A percentile compares a stretch with the other conserved stretches of the same genome.
Conservation (phyloP, 208 protist genomes). For the Leishmania braziliensis region DNA sequence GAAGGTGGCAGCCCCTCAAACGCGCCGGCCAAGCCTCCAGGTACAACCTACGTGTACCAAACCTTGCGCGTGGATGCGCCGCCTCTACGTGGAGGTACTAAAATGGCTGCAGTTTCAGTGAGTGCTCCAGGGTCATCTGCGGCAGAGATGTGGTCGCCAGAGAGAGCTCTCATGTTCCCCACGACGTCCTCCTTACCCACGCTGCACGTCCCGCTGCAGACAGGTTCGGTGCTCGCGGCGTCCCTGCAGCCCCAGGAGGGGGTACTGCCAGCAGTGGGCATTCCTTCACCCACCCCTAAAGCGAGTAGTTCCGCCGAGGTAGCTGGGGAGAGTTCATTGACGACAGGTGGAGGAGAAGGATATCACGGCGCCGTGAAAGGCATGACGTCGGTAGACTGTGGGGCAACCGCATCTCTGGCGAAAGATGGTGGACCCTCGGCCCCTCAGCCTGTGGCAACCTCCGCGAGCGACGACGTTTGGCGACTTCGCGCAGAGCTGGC, state of each 20-base stretch:
- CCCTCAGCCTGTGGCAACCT: neutral
- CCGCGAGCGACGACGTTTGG: slow-evolving; percentile 12
- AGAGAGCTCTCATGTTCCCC: neutral
- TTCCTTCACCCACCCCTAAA: neutral
- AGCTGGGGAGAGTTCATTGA: neutral
- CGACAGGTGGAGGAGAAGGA: neutral
- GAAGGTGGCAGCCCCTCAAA: neutral
- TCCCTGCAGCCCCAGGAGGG: neutral
- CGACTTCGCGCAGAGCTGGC: slow-evolving; percentile 27
- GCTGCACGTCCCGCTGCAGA: neutral
- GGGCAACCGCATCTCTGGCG: neutral
- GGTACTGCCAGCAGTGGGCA: neutral
- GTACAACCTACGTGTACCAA: neutral
- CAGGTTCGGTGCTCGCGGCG: neutral
- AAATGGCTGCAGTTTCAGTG: neutral
- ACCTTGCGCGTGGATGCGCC: neutral
- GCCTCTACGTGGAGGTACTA: neutral
- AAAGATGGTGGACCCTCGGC: neutral
- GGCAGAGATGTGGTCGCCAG: neutral
- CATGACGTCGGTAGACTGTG: neutral
- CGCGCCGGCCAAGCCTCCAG: neutral
- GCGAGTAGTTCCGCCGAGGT: neutral
- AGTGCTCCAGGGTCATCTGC: no score
- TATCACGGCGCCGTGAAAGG: neutral
- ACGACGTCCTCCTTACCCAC: neutral